Evolutionary conservation across 345 rosid genomes (phyloP).

Genomic region (Camelina hispida): DNA sequence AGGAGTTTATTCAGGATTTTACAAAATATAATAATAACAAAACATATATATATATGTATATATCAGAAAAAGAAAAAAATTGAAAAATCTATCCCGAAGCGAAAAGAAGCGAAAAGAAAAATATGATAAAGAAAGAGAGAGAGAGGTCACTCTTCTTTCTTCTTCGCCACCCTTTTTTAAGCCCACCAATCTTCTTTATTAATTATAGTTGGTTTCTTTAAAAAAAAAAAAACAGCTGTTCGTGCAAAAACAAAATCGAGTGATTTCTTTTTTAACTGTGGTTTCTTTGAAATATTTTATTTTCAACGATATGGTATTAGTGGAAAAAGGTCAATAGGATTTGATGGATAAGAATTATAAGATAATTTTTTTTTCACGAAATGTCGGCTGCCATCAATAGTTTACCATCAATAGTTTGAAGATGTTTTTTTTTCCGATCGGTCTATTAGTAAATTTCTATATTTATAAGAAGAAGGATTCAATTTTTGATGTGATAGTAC

Average conservation of each 20-base stretch:
- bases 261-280: not conserved
- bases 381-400: constrained; percentile 36
- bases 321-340: not conserved
- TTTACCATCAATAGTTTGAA: not conserved
- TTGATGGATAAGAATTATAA: not conserved
- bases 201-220: not conserved
- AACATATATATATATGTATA: not conserved
- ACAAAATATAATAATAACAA: not conserved
- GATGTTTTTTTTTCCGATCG: no score
- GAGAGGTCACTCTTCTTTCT: constrained; percentile 60
- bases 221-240: not conserved
- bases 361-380: constrained; percentile 10
- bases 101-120: constrained; percentile 14
- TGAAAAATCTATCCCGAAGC: constrained; percentile 30
- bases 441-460: no score
- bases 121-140: constrained; percentile 9
- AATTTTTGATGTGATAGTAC: no score
- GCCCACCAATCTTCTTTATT: constrained; percentile 36
- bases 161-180: constrained; percentile 42
- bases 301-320: not conserved
- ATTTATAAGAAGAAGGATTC: no score
- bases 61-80: constrained; percentile 21
- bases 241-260: not conserved
- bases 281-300: not conserved
- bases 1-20: constrained; percentile 30